Evolutionary conservation across 1,284 basidiomycete genomes (phyloP).

Genomic region (Ganoderma sinense): DNA sequence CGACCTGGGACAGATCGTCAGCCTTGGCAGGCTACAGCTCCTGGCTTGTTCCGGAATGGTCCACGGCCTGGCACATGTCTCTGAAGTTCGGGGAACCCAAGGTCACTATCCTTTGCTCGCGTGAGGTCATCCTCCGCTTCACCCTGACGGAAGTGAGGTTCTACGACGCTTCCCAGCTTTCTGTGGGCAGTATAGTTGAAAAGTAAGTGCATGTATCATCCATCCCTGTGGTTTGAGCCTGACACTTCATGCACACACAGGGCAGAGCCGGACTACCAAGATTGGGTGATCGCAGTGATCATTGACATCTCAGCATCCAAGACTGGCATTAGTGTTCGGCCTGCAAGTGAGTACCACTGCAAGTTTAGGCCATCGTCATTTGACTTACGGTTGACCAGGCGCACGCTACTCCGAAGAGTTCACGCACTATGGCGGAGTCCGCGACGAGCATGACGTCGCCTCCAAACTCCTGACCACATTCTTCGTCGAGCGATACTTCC

Average conservation of each 20-base stretch:
- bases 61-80: slow-evolving; percentile 32
- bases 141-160: slow-evolving; percentile 38
- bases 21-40: slow-evolving; percentile 38
- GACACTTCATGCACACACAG: neutral
- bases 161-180: slow-evolving; percentile 8
- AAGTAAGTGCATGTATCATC: neutral
- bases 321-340: slow-evolving; percentile 23
- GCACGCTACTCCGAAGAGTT: slow-evolving; percentile 36
- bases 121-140: slow-evolving; percentile 43
- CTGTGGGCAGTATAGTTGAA: neutral
- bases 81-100: slow-evolving; percentile 38
- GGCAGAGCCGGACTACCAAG: slow-evolving; percentile 25
- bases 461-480: slow-evolving; percentile 34
- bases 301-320: slow-evolving; percentile 22
- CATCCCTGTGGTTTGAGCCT: neutral
- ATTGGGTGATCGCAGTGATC: slow-evolving; percentile 42
- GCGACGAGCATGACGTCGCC: slow-evolving; percentile 28
- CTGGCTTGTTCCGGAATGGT: slow-evolving; percentile 7
- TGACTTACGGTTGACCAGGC: slow-evolving; percentile 35
- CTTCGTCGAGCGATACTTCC: slow-evolving; percentile 40
- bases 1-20: slow-evolving; percentile 22
- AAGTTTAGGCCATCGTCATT: too few relatives aligned
- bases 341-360: neutral
- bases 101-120: slow-evolving; percentile 39
- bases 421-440: slow-evolving; percentile 32